Percentiles rank a stretch among this genome's conserved stretches.
Conservation (phyloP, 1,284 basidiomycete species). For the Porogramme epimiltina region DNA sequence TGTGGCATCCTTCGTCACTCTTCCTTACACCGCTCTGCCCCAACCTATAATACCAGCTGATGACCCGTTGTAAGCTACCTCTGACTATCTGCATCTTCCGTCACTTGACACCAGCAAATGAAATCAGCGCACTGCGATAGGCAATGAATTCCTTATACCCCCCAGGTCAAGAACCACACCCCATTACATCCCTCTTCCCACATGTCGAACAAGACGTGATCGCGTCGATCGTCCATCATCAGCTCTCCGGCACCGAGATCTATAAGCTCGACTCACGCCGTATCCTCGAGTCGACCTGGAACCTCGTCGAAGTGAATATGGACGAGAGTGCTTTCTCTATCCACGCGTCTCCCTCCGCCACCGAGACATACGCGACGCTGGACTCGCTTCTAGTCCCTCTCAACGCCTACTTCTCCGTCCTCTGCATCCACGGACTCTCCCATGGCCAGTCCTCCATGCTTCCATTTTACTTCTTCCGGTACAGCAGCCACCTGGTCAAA, state of each 20-base stretch:
- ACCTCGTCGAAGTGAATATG: slow-evolving; percentile 30
- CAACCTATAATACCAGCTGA: too few relatives aligned
- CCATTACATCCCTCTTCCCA: slow-evolving; percentile 32
- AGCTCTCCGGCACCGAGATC: slow-evolving; percentile 30
- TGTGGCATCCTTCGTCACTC: slow-evolving; percentile 1
- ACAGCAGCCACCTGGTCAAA: slow-evolving; percentile 34
- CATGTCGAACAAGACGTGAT: slow-evolving; percentile 36
- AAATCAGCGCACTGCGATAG: too few relatives aligned
- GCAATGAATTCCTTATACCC: slow-evolving; percentile 21
- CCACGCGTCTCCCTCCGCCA: slow-evolving; percentile 26
- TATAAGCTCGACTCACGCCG: slow-evolving; percentile 38
- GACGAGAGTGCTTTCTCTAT: slow-evolving; percentile 30
- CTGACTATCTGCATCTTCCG: too few relatives aligned
- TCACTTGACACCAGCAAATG: too few relatives aligned
- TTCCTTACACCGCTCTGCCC: not conserved
- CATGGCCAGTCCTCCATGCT: slow-evolving; percentile 29
- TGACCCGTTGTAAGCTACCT: too few relatives aligned
- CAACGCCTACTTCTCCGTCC: slow-evolving; percentile 36
- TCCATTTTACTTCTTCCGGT: slow-evolving; percentile 34
- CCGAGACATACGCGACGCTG: slow-evolving; percentile 33
- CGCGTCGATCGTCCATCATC: slow-evolving; percentile 31
- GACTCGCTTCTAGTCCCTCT: slow-evolving; percentile 38
- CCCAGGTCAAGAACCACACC: slow-evolving; percentile 18
- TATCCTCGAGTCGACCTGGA: slow-evolving; percentile 33
- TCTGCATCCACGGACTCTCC: slow-evolving; percentile 31